Evolutionary conservation across 2,329 filamentous ascomycete species (phyloP), one percentile per base, ranked within the genome.

Genomic region (Trichoderma arundinaceum): DNA sequence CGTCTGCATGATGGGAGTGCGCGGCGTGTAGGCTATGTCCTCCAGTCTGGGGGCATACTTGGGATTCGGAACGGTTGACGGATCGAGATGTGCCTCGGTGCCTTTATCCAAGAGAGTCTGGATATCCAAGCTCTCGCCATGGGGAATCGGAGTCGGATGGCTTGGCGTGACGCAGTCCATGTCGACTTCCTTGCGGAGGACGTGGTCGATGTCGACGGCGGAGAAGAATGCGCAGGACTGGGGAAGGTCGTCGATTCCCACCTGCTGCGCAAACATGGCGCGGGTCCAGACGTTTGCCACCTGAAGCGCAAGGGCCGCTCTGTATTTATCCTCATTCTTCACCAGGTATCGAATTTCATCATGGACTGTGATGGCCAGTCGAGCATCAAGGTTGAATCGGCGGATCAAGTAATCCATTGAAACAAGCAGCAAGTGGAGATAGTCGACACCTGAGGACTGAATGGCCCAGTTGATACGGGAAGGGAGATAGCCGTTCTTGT

Each of bases 401-500:
- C 92, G 87, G 61, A 90, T 89, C 3, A 99, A 84, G 74, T 96
- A 97, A 75, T 98, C 94, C 96, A 99, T 99, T 13, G 88, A 85
- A 2, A 98, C 87, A 69, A 99, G 92, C 17, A 99, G 85, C 4
- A 99, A 87, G 74, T 99, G 95, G 1, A 99, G 86, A 76, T 99
- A 99, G 77, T 99, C 96, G 4, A 98, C 94, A 5, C 96, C 95
- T 0, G 92, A 96, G 0, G 94, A 97, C 74, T 99, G 95, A 71
- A 99, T 98, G 3, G 95, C 95, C 95, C 95, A 99, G 75, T 99
- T 99, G 79, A 99, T 98, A 39, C 96, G 90, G 17, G 91, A 96
- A 1, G 95, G 97, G 80, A 99, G 90, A 79, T 97, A 99, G 22
- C 90, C 92, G 41, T 94, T 93, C 74, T 92, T 95, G 77, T 86